A percentile compares a stretch with the other conserved stretches of the same genome.
Evolutionary conservation across 202 grass and related monocot species (phyloP).

Genomic region (Cymbopogon flexuosus): DNA sequence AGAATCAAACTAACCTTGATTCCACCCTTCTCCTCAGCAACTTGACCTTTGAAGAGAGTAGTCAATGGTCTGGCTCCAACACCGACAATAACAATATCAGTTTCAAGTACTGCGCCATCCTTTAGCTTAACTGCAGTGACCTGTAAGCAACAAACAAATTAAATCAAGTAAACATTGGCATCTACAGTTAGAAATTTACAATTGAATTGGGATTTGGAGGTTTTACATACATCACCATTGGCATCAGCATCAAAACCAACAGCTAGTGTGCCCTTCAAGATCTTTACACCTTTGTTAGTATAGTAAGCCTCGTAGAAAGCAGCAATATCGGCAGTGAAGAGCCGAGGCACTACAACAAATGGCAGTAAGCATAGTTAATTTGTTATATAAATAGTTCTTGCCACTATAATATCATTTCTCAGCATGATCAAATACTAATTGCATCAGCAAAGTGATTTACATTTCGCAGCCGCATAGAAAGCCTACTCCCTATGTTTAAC

Average conservation of each 20-base stretch:
- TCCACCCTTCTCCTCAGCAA: constrained; percentile 94
- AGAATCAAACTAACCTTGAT: constrained; percentile 65
- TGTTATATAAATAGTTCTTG: background rate
- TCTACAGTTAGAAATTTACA: background rate
- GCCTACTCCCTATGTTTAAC: background rate
- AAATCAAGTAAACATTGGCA: background rate
- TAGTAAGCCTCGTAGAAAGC: constrained; percentile 97
- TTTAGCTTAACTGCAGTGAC: constrained; percentile 77
- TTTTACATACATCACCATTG: constrained; percentile 70
- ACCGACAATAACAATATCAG: constrained; percentile 92
- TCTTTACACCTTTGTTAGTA: constrained; percentile 87
- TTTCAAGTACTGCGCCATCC: constrained; percentile 67
- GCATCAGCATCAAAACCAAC: constrained; percentile 81
- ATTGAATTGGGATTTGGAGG: background rate
- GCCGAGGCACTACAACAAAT: constrained; percentile 77
- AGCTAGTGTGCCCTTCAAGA: constrained; percentile 82
- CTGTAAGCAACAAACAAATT: constrained; percentile 37
- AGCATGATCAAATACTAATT: background rate
- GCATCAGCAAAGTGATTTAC: background rate
- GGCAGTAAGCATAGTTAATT: background rate
- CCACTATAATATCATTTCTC: background rate
- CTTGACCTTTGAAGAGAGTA: constrained; percentile 83
- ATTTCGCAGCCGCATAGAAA: background rate
- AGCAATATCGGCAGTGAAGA: constrained; percentile 83
- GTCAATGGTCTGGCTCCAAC: constrained; percentile 81